Conservation (phyloP, 2,329 filamentous ascomycete genomes). For the Colletotrichum sp. region DNA sequence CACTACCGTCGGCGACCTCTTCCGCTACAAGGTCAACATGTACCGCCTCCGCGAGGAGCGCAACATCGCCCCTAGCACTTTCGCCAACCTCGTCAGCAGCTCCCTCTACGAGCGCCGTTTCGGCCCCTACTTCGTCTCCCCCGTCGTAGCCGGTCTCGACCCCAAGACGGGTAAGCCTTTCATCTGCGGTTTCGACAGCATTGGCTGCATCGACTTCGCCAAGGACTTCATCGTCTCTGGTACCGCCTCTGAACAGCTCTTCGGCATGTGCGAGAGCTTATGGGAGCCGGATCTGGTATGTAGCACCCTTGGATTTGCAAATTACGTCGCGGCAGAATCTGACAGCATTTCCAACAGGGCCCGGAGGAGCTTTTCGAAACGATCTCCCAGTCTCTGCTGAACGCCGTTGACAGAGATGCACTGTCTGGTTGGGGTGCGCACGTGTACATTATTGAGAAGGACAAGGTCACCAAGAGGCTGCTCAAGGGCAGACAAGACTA, state of each 20-base stretch:
- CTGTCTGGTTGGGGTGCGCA: constrained; percentile 98
- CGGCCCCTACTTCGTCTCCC: constrained; percentile 94
- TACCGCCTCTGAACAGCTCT: constrained; percentile 95
- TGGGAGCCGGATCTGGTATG: constrained; percentile 97
- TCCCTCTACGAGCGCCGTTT: constrained; percentile 95
- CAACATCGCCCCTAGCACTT: constrained; percentile 90
- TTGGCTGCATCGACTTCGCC: constrained; percentile 98
- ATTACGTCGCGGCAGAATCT: not conserved
- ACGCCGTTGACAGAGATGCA: constrained; percentile 95
- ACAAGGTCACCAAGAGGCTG: constrained; percentile 99
- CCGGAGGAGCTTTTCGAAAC: constrained; percentile 98
- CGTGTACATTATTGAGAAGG: constrained; percentile 99
- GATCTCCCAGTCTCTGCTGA: constrained; percentile 93
- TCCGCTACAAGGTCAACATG: constrained; percentile 99
- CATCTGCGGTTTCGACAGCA: constrained; percentile 98
- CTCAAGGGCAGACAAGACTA: constrained; percentile 97
- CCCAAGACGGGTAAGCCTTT: constrained; percentile 94
- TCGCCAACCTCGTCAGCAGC: constrained; percentile 93
- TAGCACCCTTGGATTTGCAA: constrained; percentile 20
- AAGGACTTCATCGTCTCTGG: constrained; percentile 99
- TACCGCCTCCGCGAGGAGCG: constrained; percentile 98
- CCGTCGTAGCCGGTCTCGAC: constrained; percentile 94
- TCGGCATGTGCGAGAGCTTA: constrained; percentile 96
- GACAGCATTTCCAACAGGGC: constrained; percentile 53
- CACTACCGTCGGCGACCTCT: constrained; percentile 90